Conservation (phyloP, 1,284 basidiomycete species). For the Mycosarcoma maydis region DNA sequence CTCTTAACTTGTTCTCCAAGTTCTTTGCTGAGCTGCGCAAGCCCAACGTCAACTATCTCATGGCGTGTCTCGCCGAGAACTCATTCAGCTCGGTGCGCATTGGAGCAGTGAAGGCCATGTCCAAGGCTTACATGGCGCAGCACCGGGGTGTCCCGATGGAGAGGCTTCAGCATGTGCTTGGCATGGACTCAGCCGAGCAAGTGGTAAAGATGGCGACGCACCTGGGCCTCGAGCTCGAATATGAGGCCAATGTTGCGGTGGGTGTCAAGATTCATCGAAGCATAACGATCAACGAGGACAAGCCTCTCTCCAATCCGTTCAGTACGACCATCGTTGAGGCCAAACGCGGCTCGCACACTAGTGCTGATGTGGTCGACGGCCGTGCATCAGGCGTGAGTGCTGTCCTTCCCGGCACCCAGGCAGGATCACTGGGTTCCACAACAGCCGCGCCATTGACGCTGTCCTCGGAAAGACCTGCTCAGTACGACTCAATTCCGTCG, state of each 20-base stretch:
- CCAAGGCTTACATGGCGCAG: conserved; percentile 69
- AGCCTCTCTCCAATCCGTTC: conserved; percentile 66
- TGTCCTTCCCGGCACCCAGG: not conserved
- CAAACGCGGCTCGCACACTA: conserved; percentile 74
- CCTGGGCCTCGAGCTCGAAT: conserved; percentile 66
- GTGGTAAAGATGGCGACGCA: conserved; percentile 63
- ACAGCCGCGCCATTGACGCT: not conserved
- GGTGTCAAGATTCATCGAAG: conserved; percentile 51
- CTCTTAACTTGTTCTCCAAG: conserved; percentile 73
- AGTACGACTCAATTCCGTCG: not conserved
- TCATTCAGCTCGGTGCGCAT: conserved; percentile 71
- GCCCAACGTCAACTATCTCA: conserved; percentile 69
- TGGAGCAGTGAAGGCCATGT: conserved; percentile 70
- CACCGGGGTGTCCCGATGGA: conserved; percentile 58
- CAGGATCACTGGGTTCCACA: not conserved
- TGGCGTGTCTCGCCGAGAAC: conserved; percentile 71
- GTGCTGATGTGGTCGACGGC: conserved; percentile 83
- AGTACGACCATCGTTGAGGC: conserved; percentile 76
- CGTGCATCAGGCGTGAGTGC: conserved; percentile 36
- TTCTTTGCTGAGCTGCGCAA: conserved; percentile 70
- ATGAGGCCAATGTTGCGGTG: conserved; percentile 19
- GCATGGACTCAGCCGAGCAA: conserved; percentile 50
- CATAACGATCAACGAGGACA: conserved; percentile 71
- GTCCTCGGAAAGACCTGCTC: not conserved
- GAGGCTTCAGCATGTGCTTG: conserved; percentile 37